Evolutionary conservation across 345 rosid genomes (phyloP).

Genomic region (Arabis alpina): DNA sequence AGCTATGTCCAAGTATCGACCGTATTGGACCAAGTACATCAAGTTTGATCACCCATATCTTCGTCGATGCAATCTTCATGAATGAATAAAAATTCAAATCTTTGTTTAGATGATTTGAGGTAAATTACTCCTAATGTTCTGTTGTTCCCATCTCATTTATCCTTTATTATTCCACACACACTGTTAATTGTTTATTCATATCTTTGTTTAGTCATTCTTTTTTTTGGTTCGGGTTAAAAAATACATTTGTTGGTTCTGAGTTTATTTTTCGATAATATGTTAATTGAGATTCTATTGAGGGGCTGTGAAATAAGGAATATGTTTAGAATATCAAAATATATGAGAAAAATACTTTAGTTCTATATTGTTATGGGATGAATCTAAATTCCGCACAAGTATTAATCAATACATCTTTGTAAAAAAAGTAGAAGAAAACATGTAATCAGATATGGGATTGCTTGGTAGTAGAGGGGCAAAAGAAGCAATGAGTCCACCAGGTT

Average conservation of each 20-base stretch:
- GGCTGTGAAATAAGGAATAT: background rate
- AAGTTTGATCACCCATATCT: constrained; percentile 90
- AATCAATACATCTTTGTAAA: no score
- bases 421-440: no score
- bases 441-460: no score
- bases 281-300: background rate
- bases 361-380: no score
- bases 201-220: constrained; percentile 42
- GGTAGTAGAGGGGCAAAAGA: no score
- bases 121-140: constrained; percentile 26
- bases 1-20: constrained; percentile 90
- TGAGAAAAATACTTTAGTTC: no score
- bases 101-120: constrained; percentile 36
- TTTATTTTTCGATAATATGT: constrained; percentile 3
- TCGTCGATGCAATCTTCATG: constrained; percentile 74
- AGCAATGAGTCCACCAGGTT: constrained; percentile 30
- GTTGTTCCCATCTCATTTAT: constrained; percentile 16
- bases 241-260: constrained; percentile 30
- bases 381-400: no score
- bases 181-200: constrained; percentile 45
- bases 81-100: constrained; percentile 44
- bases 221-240: constrained; percentile 5
- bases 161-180: constrained; percentile 30
- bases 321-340: no score
- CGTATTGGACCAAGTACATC: constrained; percentile 89